Evolutionary conservation across 2,329 filamentous ascomycete species (phyloP).

Genomic region (Neurospora sp.): DNA sequence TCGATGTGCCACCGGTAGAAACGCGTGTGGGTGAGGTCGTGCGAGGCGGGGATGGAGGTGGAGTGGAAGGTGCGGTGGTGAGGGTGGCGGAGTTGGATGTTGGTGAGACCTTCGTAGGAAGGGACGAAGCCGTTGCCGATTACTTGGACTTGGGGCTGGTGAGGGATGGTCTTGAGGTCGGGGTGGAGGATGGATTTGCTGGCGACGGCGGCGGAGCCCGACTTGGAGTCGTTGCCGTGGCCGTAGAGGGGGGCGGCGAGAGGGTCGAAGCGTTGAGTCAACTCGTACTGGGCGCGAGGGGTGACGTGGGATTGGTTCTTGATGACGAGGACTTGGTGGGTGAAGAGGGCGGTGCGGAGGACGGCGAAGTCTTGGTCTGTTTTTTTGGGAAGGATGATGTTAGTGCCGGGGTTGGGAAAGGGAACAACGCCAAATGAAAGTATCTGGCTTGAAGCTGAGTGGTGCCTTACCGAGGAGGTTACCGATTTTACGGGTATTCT

Average conservation of each 20-base stretch:
- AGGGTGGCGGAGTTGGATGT: slow-evolving; percentile 62
- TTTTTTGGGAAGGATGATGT: not conserved
- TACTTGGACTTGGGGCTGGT: slow-evolving; percentile 71
- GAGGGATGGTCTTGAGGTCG: slow-evolving; percentile 70
- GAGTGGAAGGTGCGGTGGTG: slow-evolving; percentile 72
- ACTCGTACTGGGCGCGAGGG: slow-evolving; percentile 62
- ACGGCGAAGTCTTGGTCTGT: slow-evolving; percentile 53
- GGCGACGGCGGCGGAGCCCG: slow-evolving; percentile 13
- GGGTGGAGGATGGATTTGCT: slow-evolving; percentile 61
- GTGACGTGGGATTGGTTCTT: slow-evolving; percentile 56
- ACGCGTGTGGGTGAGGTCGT: slow-evolving; percentile 40
- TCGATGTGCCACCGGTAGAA: slow-evolving; percentile 79
- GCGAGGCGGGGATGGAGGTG: slow-evolving; percentile 44
- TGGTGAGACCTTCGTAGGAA: slow-evolving; percentile 59
- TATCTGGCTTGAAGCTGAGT: not conserved
- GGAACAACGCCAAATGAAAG: not conserved
- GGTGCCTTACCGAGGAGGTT: slow-evolving; percentile 44
- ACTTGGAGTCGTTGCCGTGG: slow-evolving; percentile 64
- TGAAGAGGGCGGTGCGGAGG: slow-evolving; percentile 58
- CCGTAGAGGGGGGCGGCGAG: slow-evolving; percentile 51
- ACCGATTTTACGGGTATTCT: slow-evolving; percentile 52
- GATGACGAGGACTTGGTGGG: slow-evolving; percentile 59
- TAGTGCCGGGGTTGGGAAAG: not conserved
- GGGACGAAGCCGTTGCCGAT: slow-evolving; percentile 66
- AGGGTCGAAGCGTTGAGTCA: slow-evolving; percentile 68